Evolutionary conservation across 148 eudicot species (phyloP).

Genomic region (Nepenthes mirabilis): DNA sequence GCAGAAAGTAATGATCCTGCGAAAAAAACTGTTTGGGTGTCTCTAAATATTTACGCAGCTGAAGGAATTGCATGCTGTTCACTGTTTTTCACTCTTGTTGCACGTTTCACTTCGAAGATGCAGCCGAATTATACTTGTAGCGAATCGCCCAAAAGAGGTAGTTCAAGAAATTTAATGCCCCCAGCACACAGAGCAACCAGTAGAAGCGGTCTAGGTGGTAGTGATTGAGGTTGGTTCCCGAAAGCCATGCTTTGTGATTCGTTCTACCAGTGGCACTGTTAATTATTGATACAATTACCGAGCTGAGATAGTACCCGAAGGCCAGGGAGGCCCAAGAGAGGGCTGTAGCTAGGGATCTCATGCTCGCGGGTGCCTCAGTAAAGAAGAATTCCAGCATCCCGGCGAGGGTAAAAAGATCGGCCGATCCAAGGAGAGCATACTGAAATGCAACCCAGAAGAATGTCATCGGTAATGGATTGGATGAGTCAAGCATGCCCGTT

Average conservation of each 20-base stretch:
- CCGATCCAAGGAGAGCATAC: constrained; percentile 57
- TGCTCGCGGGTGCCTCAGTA: constrained; percentile 58
- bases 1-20: no score
- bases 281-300: constrained; percentile 41
- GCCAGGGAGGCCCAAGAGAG: constrained; percentile 66
- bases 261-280: constrained; percentile 28
- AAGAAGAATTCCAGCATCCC: constrained; percentile 71
- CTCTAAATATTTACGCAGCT: no score
- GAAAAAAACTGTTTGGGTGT: no score
- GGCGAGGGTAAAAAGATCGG: constrained; percentile 63
- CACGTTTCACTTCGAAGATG: not conserved
- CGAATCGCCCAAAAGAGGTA: constrained; percentile 61
- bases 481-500: constrained; percentile 11
- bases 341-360: constrained; percentile 64
- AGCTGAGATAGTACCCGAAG: constrained; percentile 55
- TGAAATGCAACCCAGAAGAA: constrained; percentile 75
- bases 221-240: constrained; percentile 37
- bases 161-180: constrained; percentile 40
- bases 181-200: constrained; percentile 49
- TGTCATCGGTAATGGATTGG: constrained; percentile 35
- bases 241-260: constrained; percentile 33
- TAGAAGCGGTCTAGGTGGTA: constrained; percentile 54
- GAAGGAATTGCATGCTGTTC: no score
- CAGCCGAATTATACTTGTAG: constrained; percentile 43
- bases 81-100: not conserved